A percentile compares a stretch with the other conserved stretches of the same genome.
phyloP scores from a whole-genome alignment of 768 basidiomycete genomes.

The Filobasidium floriforme region DNA sequence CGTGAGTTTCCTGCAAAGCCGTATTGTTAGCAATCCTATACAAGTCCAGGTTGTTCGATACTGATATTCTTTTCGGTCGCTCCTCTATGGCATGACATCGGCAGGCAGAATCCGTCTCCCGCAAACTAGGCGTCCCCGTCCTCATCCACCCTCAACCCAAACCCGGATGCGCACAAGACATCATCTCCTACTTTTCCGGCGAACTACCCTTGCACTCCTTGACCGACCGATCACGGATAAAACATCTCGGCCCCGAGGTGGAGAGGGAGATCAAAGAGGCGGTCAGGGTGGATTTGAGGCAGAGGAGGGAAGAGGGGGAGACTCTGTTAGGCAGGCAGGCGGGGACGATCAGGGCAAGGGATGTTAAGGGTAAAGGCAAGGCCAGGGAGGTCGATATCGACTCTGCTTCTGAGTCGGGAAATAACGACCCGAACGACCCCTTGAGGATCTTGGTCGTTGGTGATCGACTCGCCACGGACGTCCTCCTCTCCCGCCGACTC shows the following conservation, averaged over 20 bases:
- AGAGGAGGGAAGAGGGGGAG: background rate
- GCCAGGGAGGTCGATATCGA: conserved; percentile 3
- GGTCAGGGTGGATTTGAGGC: conserved; percentile 20
- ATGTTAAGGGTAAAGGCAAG: background rate
- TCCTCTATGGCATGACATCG: background rate
- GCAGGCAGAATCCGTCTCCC: conserved; percentile 77
- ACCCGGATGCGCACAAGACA: conserved; percentile 68
- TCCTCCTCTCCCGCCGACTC: conserved; percentile 69
- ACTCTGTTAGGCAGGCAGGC: conserved; percentile 7
- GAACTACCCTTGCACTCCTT: conserved; percentile 48
- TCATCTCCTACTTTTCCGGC: conserved; percentile 62
- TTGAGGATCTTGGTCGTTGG: conserved; percentile 70
- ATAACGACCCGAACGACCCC: conserved; percentile 1
- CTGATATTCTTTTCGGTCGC: background rate
- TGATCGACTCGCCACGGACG: conserved; percentile 85
- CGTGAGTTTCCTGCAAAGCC: conserved; percentile 47
- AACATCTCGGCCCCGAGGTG: conserved; percentile 41
- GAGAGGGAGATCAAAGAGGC: background rate
- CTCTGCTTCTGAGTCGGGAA: background rate
- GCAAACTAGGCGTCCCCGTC: conserved; percentile 71
- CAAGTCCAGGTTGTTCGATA: background rate
- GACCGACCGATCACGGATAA: conserved; percentile 10
- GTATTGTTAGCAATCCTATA: background rate
- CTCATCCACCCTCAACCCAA: conserved; percentile 69
- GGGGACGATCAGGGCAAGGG: background rate